Conservation (phyloP, 1,284 basidiomycete genomes). For the Fomitiporia mediterranea region DNA sequence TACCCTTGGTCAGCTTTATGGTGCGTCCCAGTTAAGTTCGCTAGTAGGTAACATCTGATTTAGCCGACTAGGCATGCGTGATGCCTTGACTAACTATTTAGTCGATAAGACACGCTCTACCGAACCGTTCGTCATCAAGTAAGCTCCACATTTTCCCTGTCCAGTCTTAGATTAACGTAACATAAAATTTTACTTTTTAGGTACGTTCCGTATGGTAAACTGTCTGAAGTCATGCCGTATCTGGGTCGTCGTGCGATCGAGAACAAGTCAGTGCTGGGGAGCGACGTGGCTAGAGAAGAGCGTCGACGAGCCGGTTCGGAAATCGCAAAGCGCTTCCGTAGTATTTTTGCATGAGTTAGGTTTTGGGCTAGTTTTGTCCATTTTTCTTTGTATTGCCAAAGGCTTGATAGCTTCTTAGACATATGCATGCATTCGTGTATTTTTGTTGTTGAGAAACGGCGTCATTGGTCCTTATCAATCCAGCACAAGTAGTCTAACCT, state of each 20-base stretch:
- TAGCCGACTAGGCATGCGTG: conserved; percentile 55
- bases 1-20: conserved; percentile 67
- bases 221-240: conserved; percentile 56
- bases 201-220: conserved; percentile 76
- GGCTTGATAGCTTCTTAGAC: too few relatives aligned
- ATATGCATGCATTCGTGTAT: too few relatives aligned
- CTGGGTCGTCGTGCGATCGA: conserved; percentile 62
- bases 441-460: too few relatives aligned
- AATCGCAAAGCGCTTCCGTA: conserved; percentile 41
- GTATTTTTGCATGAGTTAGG: conserved; percentile 7
- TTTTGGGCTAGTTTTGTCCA: too few relatives aligned
- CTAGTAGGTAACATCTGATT: background rate
- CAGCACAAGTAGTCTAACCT: too few relatives aligned
- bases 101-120: conserved; percentile 50
- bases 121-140: conserved; percentile 76
- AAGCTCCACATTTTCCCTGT: conserved; percentile 20
- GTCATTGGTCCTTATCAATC: too few relatives aligned
- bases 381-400: too few relatives aligned
- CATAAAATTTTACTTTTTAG: conserved; percentile 26
- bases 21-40: too few relatives aligned
- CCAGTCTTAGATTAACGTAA: background rate
- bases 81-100: conserved; percentile 72
- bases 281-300: conserved; percentile 51
- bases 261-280: conserved; percentile 61
- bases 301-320: conserved; percentile 46